Evolutionary conservation across 1,284 basidiomycete species (phyloP), one percentile per base, ranked within the genome.

Genomic region (Papiliotrema flavescens): DNA sequence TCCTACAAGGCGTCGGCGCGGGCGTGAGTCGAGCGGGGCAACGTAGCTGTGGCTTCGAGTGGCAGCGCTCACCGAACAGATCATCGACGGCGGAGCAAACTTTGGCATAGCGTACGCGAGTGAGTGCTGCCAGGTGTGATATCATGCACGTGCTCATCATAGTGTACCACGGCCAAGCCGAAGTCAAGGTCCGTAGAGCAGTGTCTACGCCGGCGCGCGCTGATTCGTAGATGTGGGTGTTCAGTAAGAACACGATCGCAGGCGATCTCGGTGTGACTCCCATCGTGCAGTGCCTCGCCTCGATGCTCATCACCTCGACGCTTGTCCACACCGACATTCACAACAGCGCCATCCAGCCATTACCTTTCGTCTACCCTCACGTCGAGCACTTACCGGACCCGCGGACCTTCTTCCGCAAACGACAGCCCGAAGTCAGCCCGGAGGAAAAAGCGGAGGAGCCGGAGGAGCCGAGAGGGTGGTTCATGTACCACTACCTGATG

Each of bases 291-390:
- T 69, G 66, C 24, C 51, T 66, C 47, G 64, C 62, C 9, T 70
- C 71, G 23, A 76, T 78, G 75, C 55, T 76, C 57, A 77, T 77
- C 60, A 70, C 76, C 11, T 73, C 74, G 11, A 74, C 74, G 0
- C 68, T 78, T 24, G 75, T 78, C 7, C 76, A 76, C 55, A 75
- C 75, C 46, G 76, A 78, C 55, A 44, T 78, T 23, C 76, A 78
- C 53, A 61, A 72, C 49, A 45, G 56, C n/a, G 65, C 63, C 1
- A 68, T 76, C 51, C 51, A 44, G 17, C 76, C 76, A 3, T 56
- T 78, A 7, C 65, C 73, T 0, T 78, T 74, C 56, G 74, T 75
- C 23, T 78, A 73, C 61, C 76, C 76, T 3, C 76, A 76, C 59
- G 73, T 76, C 24, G 65, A 69, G 35, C 69, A 75, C 53, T 63